Conservation (phyloP, 1,284 basidiomycete genomes). For the Naganishia sp. region DNA sequence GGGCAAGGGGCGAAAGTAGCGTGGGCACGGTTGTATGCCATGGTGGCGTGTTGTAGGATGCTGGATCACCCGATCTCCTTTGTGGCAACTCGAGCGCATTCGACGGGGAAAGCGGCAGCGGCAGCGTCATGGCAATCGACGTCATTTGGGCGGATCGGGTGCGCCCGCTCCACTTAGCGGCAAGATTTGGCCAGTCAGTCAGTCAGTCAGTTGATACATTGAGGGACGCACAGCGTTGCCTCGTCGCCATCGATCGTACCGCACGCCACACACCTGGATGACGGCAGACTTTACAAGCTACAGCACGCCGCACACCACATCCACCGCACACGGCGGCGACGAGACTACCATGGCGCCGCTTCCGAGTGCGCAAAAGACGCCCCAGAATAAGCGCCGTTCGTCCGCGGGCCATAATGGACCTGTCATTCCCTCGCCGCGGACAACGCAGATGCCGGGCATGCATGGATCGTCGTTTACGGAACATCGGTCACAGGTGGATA, state of each 20-base stretch:
- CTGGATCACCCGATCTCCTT: neutral
- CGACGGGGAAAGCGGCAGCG: neutral
- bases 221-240: too few species aligned
- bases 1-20: slow-evolving; percentile 21
- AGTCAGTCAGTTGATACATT: too few species aligned
- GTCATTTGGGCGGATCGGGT: slow-evolving; percentile 3
- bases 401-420: neutral
- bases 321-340: too few species aligned
- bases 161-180: neutral
- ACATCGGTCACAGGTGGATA: slow-evolving; percentile 7
- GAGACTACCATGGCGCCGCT: slow-evolving; percentile 16
- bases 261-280: neutral
- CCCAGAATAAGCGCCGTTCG: slow-evolving; percentile 7
- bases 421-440: slow-evolving; percentile 1
- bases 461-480: slow-evolving; percentile 24
- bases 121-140: slow-evolving; percentile 6
- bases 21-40: neutral
- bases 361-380: slow-evolving; percentile 20
- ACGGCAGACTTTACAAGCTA: neutral
- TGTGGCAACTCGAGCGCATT: neutral
- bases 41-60: neutral
- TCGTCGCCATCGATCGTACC: neutral
- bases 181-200: too few species aligned
- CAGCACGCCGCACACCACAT: neutral
- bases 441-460: too few species aligned